Base-by-base conservation (phyloP, 352 stramenopile species). In the Globisporangium sylvaticum region DNA sequence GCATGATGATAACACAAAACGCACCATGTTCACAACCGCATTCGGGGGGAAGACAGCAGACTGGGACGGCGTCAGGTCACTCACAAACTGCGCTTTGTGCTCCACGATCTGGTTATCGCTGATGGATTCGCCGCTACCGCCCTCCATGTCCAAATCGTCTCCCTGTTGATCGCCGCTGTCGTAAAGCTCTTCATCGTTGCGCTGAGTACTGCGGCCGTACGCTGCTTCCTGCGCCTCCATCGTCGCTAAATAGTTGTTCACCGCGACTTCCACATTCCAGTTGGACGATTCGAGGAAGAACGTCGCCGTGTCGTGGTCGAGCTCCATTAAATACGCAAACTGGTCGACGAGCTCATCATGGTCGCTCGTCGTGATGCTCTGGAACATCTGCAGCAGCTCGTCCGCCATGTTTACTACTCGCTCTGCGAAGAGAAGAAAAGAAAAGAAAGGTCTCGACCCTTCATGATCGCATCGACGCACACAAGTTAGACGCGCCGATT, bases 251-350 rank as follows among this genome's bases (percentile, higher is more conserved):
- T 94, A 95, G 64, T 88, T 93, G 65, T 95, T 95, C 8, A 75
- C 86, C 12, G 88, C 88, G 50, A 83, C 88, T 65, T 95, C 85
- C 27, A 95, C 86, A 74, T 95, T 95, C 88, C 88, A 95, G 75
- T 94, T 95, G 62, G 79, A 91, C 66, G 85, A 93, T 64, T 95
- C 88, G 62, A 95, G 80, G 68, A 94, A 95, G 70, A 95, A 95
- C 56, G 73, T 81, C 52, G 85, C 87, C 46, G 84, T 94, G 48
- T 77, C 65, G 18, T 77, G 70, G 67, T 94, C 84, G 57, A 90
- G 67, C 66, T 92, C 72, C 69, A 95, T 65, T 37, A 95, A 67
- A 60, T 88, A 77, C 24, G 84, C 82, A 70, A 95, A 95, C 65
- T 95, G 88, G 53, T 92, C 83, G 27, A 95, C 78, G 6, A 95